Conservation (phyloP, 495 filamentous ascomycete genomes). For the Podospora pseudocomata region DNA sequence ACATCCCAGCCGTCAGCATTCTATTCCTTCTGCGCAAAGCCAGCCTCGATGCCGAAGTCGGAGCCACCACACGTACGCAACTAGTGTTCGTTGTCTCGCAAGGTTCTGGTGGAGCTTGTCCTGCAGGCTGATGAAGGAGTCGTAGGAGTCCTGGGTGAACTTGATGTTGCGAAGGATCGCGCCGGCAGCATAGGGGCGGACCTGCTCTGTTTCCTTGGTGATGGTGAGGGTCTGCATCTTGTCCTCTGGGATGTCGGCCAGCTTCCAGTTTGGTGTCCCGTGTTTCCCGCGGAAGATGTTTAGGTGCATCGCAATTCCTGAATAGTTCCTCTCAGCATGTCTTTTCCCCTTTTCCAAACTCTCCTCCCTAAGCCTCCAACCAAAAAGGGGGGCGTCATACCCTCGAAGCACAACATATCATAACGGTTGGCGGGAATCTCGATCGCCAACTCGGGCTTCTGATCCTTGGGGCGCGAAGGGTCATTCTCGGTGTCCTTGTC, state of each 20-base stretch:
- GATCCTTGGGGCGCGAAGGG: constrained; percentile 63
- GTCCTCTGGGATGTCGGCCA: constrained; percentile 66
- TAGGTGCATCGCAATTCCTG: constrained; percentile 81
- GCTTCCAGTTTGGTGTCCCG: constrained; percentile 70
- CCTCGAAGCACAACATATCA: constrained; percentile 98
- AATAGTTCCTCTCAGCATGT: constrained; percentile 7
- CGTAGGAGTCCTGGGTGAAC: constrained; percentile 86
- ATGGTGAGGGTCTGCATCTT: constrained; percentile 77
- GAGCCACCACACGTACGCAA: constrained; percentile 48
- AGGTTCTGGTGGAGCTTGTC: constrained; percentile 98
- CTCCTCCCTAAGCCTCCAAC: background rate
- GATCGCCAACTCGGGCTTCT: constrained; percentile 91
- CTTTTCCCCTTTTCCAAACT: background rate
- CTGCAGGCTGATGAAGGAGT: constrained; percentile 96
- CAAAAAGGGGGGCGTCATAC: constrained; percentile 11
- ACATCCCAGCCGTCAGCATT: constrained; percentile 7
- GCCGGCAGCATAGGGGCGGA: constrained; percentile 81
- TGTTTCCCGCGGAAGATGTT: constrained; percentile 85
- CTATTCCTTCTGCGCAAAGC: no score
- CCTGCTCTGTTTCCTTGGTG: constrained; percentile 69
- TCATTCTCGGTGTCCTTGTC: constrained; percentile 88
- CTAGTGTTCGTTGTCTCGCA: constrained; percentile 85
- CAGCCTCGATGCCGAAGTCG: background rate
- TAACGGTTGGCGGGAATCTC: constrained; percentile 99
- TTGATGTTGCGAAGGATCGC: constrained; percentile 86